Conservation (phyloP, 2,329 filamentous ascomycete genomes). For the Fusarium transvaalense region DNA sequence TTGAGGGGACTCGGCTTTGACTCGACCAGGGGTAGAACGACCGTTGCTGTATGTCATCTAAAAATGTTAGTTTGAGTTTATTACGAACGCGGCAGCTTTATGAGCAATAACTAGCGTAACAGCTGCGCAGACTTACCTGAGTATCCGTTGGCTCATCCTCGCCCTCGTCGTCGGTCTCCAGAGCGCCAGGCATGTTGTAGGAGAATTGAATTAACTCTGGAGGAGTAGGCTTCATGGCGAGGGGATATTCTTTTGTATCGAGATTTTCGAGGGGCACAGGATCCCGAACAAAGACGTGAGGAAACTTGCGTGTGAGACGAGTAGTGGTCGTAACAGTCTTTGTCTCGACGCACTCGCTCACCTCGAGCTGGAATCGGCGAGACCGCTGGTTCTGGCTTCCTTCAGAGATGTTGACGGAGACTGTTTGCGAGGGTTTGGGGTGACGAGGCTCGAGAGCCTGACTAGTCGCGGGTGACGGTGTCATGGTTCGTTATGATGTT, state of each 20-base stretch:
- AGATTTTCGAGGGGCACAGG: slow-evolving; percentile 78
- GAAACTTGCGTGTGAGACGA: slow-evolving; percentile 86
- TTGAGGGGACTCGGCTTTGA: slow-evolving; percentile 48
- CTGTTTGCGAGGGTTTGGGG: slow-evolving; percentile 54
- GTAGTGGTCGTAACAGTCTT: slow-evolving; percentile 90
- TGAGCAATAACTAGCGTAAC: not conserved
- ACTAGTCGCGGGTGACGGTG: slow-evolving; percentile 52
- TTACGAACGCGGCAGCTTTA: not conserved
- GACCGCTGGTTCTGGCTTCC: slow-evolving; percentile 50
- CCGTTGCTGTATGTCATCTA: slow-evolving; percentile 40
- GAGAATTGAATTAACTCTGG: slow-evolving; percentile 80
- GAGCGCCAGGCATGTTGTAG: slow-evolving; percentile 69
- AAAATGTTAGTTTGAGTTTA: slow-evolving; percentile 14
- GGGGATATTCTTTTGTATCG: slow-evolving; percentile 89
- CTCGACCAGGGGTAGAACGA: slow-evolving; percentile 45
- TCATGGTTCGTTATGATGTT: slow-evolving; percentile 50
- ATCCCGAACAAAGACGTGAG: slow-evolving; percentile 83
- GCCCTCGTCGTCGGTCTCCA: slow-evolving; percentile 46
- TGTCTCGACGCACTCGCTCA: slow-evolving; percentile 75
- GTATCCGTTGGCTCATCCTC: slow-evolving; percentile 38
- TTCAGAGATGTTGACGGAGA: slow-evolving; percentile 63
- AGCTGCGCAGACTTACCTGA: slow-evolving; percentile 38
- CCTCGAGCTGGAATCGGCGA: slow-evolving; percentile 65
- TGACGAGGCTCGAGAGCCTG: slow-evolving; percentile 56
- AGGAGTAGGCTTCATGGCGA: slow-evolving; percentile 86